Evolutionary conservation across 306 rosid genomes (phyloP).

Genomic region (Medicago truncatula): MtrunA17r5.0-ANR NC_053045.1:42518001-42518500

Average conservation of each 20-base stretch:
- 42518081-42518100: no score
- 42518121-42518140: no score
- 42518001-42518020: slow-evolving; percentile 45
- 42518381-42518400: slow-evolving; percentile 51
- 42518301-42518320: slow-evolving; percentile 66
- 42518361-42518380: slow-evolving; percentile 58
- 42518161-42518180: no score
- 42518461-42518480: slow-evolving; percentile 71
- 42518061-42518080: no score
- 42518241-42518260: slow-evolving; percentile 69
- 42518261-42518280: slow-evolving; percentile 56
- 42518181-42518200: not conserved
- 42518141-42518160: no score
- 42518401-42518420: slow-evolving; percentile 65
- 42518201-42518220: slow-evolving; percentile 72
- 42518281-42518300: slow-evolving; percentile 57
- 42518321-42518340: slow-evolving; percentile 63
- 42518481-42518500: slow-evolving; percentile 66
- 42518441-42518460: slow-evolving; percentile 74
- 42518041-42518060: no score
- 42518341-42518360: slow-evolving; percentile 51
- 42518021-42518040: not conserved
- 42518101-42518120: no score
- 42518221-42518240: slow-evolving; percentile 84
- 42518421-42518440: slow-evolving; percentile 60